A percentile compares a stretch with the other conserved stretches of the same genome.
Conservation (phyloP, 495 filamentous ascomycete species). For the Bombardia bombarda region DNA sequence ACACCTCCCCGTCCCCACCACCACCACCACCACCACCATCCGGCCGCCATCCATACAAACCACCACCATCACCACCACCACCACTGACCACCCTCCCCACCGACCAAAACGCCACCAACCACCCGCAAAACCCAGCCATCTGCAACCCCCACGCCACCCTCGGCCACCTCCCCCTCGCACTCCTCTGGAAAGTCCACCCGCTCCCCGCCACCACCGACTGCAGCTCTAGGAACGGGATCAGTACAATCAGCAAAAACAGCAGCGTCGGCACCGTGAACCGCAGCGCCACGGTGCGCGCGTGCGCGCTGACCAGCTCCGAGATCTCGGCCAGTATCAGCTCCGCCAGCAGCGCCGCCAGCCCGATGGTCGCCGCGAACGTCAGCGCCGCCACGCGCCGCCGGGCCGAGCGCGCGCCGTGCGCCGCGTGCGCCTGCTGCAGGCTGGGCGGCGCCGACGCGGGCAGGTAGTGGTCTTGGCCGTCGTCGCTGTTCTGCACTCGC, state of each 20-base stretch:
- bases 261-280: conserved; percentile 56
- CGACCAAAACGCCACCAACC: conserved; percentile 68
- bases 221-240: conserved; percentile 65
- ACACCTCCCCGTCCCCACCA: not conserved
- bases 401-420: conserved; percentile 35
- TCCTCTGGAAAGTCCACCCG: conserved; percentile 49
- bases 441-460: conserved; percentile 42
- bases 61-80: conserved; percentile 33
- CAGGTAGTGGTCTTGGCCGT: conserved; percentile 46
- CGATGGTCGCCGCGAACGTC: conserved; percentile 65
- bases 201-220: conserved; percentile 52
- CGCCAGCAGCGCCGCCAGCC: conserved; percentile 61
- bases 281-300: conserved; percentile 53
- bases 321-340: conserved; percentile 75
- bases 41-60: not conserved
- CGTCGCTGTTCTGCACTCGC: conserved; percentile 25
- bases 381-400: conserved; percentile 47
- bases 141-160: conserved; percentile 52
- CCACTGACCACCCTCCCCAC: conserved; percentile 58
- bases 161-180: conserved; percentile 37
- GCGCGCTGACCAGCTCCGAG: conserved; percentile 55
- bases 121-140: conserved; percentile 45
- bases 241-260: conserved; percentile 55
- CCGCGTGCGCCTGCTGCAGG: conserved; percentile 42
- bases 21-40: conserved; percentile 2